A percentile compares a stretch with the other conserved stretches of the same genome.
phyloP scores from a whole-genome alignment of 352 stramenopile genomes.

The Globisporangium canariense region DNA sequence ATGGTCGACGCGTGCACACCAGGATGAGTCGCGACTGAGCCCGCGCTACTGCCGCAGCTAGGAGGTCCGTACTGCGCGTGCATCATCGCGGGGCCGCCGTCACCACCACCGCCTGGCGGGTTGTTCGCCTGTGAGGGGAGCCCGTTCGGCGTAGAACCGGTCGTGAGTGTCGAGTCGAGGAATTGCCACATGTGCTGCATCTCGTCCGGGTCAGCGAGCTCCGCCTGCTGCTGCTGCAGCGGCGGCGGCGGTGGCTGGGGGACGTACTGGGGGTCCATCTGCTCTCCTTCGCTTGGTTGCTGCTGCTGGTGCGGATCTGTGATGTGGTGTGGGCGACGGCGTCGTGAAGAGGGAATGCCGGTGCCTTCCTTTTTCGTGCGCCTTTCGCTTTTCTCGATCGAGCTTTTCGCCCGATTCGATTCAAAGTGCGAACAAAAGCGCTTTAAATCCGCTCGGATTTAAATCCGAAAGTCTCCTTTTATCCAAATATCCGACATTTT shows the following conservation, averaged over 20 bases:
- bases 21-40: not conserved
- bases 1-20: slow-evolving; percentile 5
- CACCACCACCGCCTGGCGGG: not conserved
- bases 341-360: not conserved
- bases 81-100: slow-evolving; percentile 3
- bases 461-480: too few relatives aligned
- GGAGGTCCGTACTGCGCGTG: slow-evolving; percentile 11
- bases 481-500: too few relatives aligned
- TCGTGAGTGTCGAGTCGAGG: slow-evolving; percentile 51
- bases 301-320: not conserved
- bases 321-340: not conserved
- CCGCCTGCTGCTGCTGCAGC: slow-evolving; percentile 5
- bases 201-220: slow-evolving; percentile 28
- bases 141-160: slow-evolving; percentile 29
- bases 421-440: too few relatives aligned
- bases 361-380: not conserved
- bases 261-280: slow-evolving; percentile 9
- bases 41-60: not conserved
- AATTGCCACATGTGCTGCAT: slow-evolving; percentile 70
- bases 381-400: too few relatives aligned
- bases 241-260: not conserved
- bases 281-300: not conserved
- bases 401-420: too few relatives aligned
- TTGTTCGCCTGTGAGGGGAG: slow-evolving; percentile 7
- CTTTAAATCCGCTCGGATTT: too few relatives aligned